Base-by-base conservation (phyloP, 73 alveolate genomes). In the Uronychia binucleata region DNA sequence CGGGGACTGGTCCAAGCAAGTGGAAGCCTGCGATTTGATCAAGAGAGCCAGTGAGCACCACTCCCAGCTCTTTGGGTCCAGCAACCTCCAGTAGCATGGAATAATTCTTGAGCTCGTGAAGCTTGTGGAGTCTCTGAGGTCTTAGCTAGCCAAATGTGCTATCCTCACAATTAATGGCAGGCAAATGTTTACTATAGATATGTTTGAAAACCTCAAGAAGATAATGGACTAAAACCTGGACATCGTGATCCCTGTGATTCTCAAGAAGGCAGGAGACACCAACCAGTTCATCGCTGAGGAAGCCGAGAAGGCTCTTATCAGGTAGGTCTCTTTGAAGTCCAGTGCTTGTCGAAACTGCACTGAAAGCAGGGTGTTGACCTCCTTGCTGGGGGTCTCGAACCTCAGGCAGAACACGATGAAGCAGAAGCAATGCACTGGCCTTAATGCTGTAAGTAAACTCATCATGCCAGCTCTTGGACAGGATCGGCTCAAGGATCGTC, bases 181-280 rank as follows among this genome's bases (percentile, higher is more conserved):
- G 0, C 77, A 80, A 74, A 46, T 82, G 57, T 84, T 92, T 27
- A 35, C 78, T 11, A 77, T 80, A 46, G 28, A 26, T 8, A 78
- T 89, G 67, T 77, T 89, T 28, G 95, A 89, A 46, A 89, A 83
- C 58, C 46, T 89, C 0, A 59, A 74, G 28, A 89, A 79, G 75
- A 88, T 78, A 31, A 30, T 80, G 33, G 95, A 89, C 81, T 30
- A 74, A 30, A 33, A 59, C 34, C 80, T 84, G 25, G 95, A 89
- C 77, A n/a, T 29, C 19, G 88, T 89, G 25, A 75, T 89, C 33
- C 95, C 95, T 1, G 86, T 88, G 77, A 30, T 89, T 13, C 34
- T 89, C 13, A 89, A 89, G 67, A 89, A 89, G 58, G 95, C 95
- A 14, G 95, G 91, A 1, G 95, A 89, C 34, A 89, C 95, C 0